A percentile compares a stretch with the other conserved stretches of the same genome.
These are phyloP conservation scores for Globisporangium middletonii DNA, from an alignment of 352 stramenopile genomes.

Conservation along the genomic window DNA sequence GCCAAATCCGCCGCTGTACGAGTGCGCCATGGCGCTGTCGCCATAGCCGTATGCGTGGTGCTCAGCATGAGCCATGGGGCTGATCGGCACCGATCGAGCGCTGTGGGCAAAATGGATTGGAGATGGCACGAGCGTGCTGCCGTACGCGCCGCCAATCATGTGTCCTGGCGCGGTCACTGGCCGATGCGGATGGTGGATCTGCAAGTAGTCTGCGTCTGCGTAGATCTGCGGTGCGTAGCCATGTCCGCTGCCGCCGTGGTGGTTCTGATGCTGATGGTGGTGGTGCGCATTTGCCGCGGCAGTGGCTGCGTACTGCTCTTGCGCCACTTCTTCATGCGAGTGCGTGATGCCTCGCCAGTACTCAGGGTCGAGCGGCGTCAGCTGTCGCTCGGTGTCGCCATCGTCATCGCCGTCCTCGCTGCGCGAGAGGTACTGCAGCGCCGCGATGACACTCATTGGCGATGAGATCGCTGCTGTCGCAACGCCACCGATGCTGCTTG, in stretches of 20 bases:
- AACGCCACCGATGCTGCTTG: no score
- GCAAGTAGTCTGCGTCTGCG: not conserved
- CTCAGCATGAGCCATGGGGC: conserved; percentile 17
- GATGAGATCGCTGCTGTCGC: no score
- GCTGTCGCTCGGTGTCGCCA: conserved; percentile 23
- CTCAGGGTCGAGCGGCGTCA: conserved; percentile 60
- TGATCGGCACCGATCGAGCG: conserved; percentile 15
- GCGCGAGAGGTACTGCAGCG: conserved; percentile 35
- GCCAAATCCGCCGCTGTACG: not conserved
- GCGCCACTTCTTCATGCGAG: conserved; percentile 24
- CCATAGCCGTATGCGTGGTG: conserved; percentile 4
- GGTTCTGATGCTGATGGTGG: not conserved
- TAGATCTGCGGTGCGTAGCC: not conserved
- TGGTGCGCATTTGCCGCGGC: conserved; percentile 9
- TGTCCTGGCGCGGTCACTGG: conserved; percentile 17
- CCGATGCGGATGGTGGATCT: conserved; percentile 8
- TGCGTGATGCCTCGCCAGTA: conserved; percentile 74
- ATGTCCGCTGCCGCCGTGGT: not conserved
- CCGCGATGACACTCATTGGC: conserved; percentile 28
- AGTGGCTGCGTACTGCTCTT: conserved; percentile 5
- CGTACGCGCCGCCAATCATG: conserved; percentile 1
- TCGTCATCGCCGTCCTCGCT: conserved; percentile 25
- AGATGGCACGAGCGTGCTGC: conserved; percentile 19
- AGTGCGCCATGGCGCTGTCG: not conserved
- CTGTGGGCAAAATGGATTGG: conserved; percentile 15